Base-by-base conservation (phyloP, 2,329 filamentous ascomycete species). In the Epichloe amarillans region DNA sequence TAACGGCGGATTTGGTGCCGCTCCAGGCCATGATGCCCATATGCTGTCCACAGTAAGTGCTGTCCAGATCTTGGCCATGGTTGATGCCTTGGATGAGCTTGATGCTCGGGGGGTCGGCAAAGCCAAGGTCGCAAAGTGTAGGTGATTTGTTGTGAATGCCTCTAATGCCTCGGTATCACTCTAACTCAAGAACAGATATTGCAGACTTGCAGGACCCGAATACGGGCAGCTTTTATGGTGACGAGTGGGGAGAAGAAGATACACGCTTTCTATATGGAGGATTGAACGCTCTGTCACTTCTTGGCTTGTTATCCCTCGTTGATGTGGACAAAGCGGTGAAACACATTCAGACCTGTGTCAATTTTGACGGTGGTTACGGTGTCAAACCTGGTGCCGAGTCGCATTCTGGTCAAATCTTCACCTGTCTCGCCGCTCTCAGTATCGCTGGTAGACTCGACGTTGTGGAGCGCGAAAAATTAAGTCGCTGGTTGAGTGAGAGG, bases 31-130 rank as follows among this genome's bases (percentile, higher is more conserved):
- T 66, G 93, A 98, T 70, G 82, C 91, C 26, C 93, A 98, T 67
- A 88, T 98, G 80, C 79, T 97, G 49, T 96, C 91, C 65, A 98
- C 93, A 50, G 86, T 93, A 63, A 96, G 89, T 69, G 90, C 88
- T 49, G 84, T 98, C 59, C 93, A 98, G 72, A 89, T 96, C 58
- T 76, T 98, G 48, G 87, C 86, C 57, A 88, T 86, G 63, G 71
- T 95, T 30, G 85, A 95, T 69, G 93, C 85, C 30, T 75, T 96
- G 58, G 84, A 84, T 54, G 86, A 91, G 59, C 77, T 98, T 33
- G 89, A 97, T 56, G 71, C 72, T 52, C 77, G 77, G 53, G 77
- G 85, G 50, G 76, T 78, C 44, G 66, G 68, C 43, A 88, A 82
- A 66, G 73, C 76, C 55, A 82, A 81, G 61, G 83, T 95, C 57